Conservation (phyloP, 2,329 filamentous ascomycete species). For the Sporothrix globosa region DNA sequence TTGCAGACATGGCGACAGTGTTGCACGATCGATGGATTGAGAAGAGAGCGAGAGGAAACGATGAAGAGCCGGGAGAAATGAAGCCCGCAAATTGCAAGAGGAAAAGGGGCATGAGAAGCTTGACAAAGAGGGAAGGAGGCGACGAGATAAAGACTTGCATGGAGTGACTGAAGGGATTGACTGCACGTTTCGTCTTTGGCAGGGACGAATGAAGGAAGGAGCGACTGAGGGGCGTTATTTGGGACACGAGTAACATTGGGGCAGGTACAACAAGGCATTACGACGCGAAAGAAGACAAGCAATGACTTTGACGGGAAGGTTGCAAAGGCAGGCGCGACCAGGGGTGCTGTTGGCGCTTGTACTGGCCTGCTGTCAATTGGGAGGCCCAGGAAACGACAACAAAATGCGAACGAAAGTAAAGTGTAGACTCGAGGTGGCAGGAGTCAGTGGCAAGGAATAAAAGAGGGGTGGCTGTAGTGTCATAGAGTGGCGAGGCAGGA, state of each 20-base stretch:
- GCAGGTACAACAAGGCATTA: slow-evolving; percentile 7
- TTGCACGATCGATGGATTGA: slow-evolving; percentile 29
- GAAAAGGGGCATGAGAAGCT: not conserved
- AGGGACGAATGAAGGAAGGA: slow-evolving; percentile 23
- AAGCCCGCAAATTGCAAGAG: not conserved
- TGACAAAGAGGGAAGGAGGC: slow-evolving; percentile 18
- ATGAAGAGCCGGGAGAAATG: not conserved
- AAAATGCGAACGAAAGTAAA: not conserved
- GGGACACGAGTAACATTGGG: not conserved
- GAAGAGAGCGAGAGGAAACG: not conserved
- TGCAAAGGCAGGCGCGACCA: slow-evolving; percentile 3
- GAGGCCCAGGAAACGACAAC: not conserved
- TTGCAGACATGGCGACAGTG: slow-evolving; percentile 21
- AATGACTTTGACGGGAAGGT: slow-evolving; percentile 1
- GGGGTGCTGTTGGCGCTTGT: not conserved
- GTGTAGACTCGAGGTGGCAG: not conserved
- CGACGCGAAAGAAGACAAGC: not conserved
- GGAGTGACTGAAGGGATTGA: not conserved
- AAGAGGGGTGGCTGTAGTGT: slow-evolving; percentile 25
- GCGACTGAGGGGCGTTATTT: slow-evolving; percentile 16
- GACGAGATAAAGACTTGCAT: not conserved
- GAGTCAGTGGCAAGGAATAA: slow-evolving; percentile 17
- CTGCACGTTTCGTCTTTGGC: not conserved
- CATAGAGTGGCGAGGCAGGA: slow-evolving; percentile 17
- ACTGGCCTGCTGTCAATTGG: not conserved